Base-by-base conservation (phyloP, 257 asterid species). In the Linderniella brevidens region DNA sequence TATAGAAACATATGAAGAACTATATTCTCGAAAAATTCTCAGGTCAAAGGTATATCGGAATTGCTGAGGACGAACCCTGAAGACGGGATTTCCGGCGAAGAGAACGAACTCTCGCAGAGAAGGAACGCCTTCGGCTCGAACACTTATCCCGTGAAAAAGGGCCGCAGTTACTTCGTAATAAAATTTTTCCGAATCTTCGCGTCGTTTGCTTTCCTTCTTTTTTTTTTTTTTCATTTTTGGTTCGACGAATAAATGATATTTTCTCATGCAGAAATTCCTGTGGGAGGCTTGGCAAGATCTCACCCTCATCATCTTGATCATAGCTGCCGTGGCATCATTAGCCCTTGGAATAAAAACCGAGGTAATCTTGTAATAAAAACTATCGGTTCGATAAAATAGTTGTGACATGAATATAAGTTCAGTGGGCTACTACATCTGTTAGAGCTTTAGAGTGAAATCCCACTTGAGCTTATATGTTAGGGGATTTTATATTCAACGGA, bases 251-350 rank as follows among this genome's bases (percentile, higher is more conserved):
- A 37, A 9, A 46, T 60, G 38, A 39, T 17, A 51, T 19, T n/a
- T n/a, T n/a, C n/a, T n/a, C 41, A 17, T 69, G 53, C 62, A 88
- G 97, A 72, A 61, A 57, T 88, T 88, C 76, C 76, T 87, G 19
- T 83, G 92, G 95, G 97, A 87, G 55, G 78, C 95, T 53, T 83
- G 93, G 94, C 93, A 80, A 61, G 97, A 88, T 56, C 58, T 75
- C 48, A 88, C 95, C 48, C 92, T 88, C 68, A 70, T 88, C 52
- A 83, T 88, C 68, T 68, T 88, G 58, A 84, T 78, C 35, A 47
- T 88, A 57, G 92, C 97, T 32, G 97, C 97, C 10, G 59, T 65
- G 20, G 82, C 88, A 37, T 83, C 95, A 1, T 49, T 83, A 74
- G 86, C 58, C 48, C 93, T 88, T 49, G 97, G 97, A 46, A 83